A percentile compares a stretch with the other conserved stretches of the same genome.
Conservation (phyloP, 2,329 filamentous ascomycete genomes). For the Beauveria medogensis region DNA sequence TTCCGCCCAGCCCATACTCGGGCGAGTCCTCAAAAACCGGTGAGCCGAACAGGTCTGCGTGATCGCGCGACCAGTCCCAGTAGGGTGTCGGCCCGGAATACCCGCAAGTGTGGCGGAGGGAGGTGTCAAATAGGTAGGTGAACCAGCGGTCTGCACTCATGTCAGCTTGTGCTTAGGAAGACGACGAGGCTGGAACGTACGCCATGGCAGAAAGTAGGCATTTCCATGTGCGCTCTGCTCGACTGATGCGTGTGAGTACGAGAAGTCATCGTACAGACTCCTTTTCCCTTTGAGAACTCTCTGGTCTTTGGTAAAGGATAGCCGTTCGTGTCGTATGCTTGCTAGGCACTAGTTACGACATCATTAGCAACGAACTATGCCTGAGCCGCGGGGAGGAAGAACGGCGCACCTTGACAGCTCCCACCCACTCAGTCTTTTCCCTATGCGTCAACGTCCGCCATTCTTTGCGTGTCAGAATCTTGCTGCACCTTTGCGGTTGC, state of each 20-base stretch:
- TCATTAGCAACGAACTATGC: not conserved
- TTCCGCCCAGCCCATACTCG: not conserved
- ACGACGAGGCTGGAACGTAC: not conserved
- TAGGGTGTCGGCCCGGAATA: constrained; percentile 4
- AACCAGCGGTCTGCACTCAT: not conserved
- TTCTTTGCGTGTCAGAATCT: not conserved
- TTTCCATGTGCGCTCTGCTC: not conserved
- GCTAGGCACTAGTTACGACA: not conserved
- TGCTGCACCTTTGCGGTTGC: not conserved
- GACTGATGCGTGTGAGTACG: not conserved
- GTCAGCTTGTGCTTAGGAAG: not conserved
- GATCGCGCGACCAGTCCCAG: constrained; percentile 8
- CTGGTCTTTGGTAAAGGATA: not conserved
- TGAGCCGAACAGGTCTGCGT: not conserved
- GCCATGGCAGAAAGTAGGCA: constrained; percentile 1
- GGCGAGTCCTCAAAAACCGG: constrained; percentile 5
- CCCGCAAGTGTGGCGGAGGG: not conserved
- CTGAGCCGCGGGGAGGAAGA: not conserved
- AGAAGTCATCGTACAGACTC: constrained; percentile 3
- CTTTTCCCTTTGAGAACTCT: not conserved
- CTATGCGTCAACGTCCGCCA: not conserved
- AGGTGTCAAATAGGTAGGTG: not conserved
- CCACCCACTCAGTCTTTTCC: not conserved
- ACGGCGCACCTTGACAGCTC: not conserved
- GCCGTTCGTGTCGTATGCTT: not conserved